phyloP scores from a whole-genome alignment of 2,329 filamentous ascomycete species.

The Botrytis aclada region DNA sequence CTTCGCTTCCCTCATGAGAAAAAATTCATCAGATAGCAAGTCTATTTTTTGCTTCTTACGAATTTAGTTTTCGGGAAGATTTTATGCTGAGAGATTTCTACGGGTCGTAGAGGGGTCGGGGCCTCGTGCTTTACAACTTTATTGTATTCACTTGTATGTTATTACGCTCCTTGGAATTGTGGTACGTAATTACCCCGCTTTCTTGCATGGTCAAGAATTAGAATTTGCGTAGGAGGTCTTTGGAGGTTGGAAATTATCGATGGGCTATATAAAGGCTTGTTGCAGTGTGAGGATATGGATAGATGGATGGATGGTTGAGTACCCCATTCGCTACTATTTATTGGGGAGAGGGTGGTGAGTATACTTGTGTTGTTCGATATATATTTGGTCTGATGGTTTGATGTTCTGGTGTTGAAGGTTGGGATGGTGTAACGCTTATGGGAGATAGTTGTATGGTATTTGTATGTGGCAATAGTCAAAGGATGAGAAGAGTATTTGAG shows the following conservation, averaged over 20 bases:
- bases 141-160: background rate
- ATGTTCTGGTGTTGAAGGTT: background rate
- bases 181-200: too few relatives aligned
- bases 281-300: background rate
- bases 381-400: background rate
- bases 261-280: background rate
- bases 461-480: background rate
- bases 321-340: background rate
- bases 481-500: background rate
- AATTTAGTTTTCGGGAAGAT: accelerated
- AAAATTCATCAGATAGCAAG: too few relatives aligned
- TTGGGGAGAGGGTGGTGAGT: background rate
- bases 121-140: background rate
- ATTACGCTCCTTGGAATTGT: background rate
- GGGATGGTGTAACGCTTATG: background rate
- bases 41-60: too few relatives aligned
- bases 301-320: background rate
- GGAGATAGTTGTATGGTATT: background rate
- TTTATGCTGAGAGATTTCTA: background rate
- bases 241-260: background rate
- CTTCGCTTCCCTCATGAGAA: too few relatives aligned
- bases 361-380: too few relatives aligned
- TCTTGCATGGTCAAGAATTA: background rate
- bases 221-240: background rate
- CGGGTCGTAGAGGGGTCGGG: background rate